These are phyloP conservation scores for Penicillium brevicompactum DNA, from an alignment of 2,329 filamentous ascomycete genomes.

Conservation along the genomic window DNA sequence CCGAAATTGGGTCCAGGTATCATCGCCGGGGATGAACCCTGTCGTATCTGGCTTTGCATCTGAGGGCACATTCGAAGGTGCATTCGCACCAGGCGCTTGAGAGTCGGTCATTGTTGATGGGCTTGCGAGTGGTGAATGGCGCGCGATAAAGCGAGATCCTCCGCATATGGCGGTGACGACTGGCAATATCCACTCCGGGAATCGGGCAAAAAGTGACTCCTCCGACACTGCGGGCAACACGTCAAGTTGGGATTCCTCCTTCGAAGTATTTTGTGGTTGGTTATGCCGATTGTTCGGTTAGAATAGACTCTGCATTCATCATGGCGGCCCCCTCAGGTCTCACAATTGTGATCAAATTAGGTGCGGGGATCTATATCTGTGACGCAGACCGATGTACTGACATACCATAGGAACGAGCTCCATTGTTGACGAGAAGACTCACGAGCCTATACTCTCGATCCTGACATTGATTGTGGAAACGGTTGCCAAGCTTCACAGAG, in stretches of 20 bases:
- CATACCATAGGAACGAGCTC: slow-evolving; percentile 79
- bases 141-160: slow-evolving; percentile 25
- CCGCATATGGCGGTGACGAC: slow-evolving; percentile 31
- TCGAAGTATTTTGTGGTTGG: background rate
- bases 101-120: slow-evolving; percentile 33
- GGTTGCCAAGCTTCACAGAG: slow-evolving; percentile 78
- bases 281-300: background rate
- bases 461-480: slow-evolving; percentile 93
- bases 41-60: slow-evolving; percentile 29
- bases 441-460: slow-evolving; percentile 89
- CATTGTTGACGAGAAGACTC: slow-evolving; percentile 95
- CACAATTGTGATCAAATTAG: slow-evolving; percentile 45
- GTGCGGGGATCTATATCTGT: slow-evolving; percentile 33
- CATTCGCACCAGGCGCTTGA: slow-evolving; percentile 22
- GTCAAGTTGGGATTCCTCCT: background rate
- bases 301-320: slow-evolving; percentile 11
- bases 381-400: slow-evolving; percentile 18
- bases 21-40: slow-evolving; percentile 44
- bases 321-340: slow-evolving; percentile 31
- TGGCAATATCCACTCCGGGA: slow-evolving; percentile 31
- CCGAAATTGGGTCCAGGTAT: slow-evolving; percentile 63
- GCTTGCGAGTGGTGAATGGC: background rate
- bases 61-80: slow-evolving; percentile 15
- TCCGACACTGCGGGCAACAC: slow-evolving; percentile 5
- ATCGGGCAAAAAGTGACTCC: slow-evolving; percentile 10